Base-by-base conservation (phyloP, 352 stramenopile genomes). In the Blastocystis sp. region DNA sequence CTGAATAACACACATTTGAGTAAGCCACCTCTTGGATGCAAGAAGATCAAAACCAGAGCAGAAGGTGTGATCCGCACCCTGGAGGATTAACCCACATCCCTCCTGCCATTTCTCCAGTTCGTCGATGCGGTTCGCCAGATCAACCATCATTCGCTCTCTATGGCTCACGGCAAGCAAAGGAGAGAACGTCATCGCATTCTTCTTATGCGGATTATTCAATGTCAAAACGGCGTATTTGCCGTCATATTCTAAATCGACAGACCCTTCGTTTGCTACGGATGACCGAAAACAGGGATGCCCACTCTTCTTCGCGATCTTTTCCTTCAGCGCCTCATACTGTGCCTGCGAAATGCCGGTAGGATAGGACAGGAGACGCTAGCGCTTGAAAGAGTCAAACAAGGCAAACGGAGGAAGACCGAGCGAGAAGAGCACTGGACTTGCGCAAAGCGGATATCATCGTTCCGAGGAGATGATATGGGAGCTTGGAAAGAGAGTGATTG, bases 91-190 rank as follows among this genome's bases (percentile, higher is more conserved):
- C 2, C 43, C 69, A 71, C 42, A 71, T 21, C 64, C 64, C 24
- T 61, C 76, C n/a, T 70, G 76, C 76, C 76, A 87, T 11, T 76
- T 34, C 14, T 70, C 61, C 11, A 87, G 21, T 19, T 19, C 21
- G 38, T 87, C 76, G 3, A 76, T 76, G 42, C 52, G 7, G 40
- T 87, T 76, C 3, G 64, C 61, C 34, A 87, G 17, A 38, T 87
- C 76, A 10, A 87, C 76, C 61, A 87, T 87, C 76, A 87, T 87
- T 17, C 38, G 9, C n/a, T 87, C 76, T 7, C 76, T 87, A 87
- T 4, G 45, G 14, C 6, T 69, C 21, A 34, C 9, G 38, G 11
- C 7, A 19, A 60, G n/a, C 10, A 71, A 7, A 34, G 19, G 28
- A 3, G 28, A 24, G 17, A 48, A 87, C 76, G 76, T 87, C 48